Evolutionary conservation across 1,139 yeast species (phyloP).

Genomic region (Saccharomyces hybrid): DNA sequence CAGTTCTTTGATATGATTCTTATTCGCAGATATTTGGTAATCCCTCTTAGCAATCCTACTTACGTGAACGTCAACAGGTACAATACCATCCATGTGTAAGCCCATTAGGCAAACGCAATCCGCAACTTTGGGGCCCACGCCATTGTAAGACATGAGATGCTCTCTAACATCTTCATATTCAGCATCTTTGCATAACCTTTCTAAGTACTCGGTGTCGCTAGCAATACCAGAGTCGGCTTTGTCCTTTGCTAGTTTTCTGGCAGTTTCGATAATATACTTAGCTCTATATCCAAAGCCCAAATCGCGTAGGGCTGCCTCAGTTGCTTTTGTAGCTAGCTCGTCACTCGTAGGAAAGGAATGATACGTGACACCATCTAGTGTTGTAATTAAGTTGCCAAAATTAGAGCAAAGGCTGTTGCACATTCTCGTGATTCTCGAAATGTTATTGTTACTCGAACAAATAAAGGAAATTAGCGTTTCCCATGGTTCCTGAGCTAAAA

Average conservation of each 20-base stretch:
- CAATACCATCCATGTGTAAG: slow-evolving; percentile 75
- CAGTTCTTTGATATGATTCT: slow-evolving; percentile 24
- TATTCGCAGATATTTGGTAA: slow-evolving; percentile 47
- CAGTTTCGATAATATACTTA: slow-evolving; percentile 74
- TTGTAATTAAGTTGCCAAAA: slow-evolving; percentile 59
- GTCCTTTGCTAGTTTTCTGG: slow-evolving; percentile 39
- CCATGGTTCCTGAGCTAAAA: slow-evolving; percentile 93
- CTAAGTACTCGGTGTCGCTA: slow-evolving; percentile 20
- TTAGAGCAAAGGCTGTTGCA: slow-evolving; percentile 69
- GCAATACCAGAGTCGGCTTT: slow-evolving; percentile 25
- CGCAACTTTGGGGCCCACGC: slow-evolving; percentile 98
- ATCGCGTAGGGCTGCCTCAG: slow-evolving; percentile 41
- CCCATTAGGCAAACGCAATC: slow-evolving; percentile 94
- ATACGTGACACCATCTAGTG: slow-evolving; percentile 49
- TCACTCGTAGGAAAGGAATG: slow-evolving; percentile 71
- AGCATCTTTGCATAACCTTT: slow-evolving; percentile 11
- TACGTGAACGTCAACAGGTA: slow-evolving; percentile 97
- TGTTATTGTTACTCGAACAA: slow-evolving; percentile 93
- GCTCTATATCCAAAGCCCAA: slow-evolving; percentile 86
- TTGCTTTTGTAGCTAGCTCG: slow-evolving; percentile 35
- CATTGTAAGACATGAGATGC: slow-evolving; percentile 59
- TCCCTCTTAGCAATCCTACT: slow-evolving; percentile 83
- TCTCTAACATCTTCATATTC: slow-evolving; percentile 46
- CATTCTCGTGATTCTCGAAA: slow-evolving; percentile 88
- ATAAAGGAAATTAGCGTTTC: slow-evolving; percentile 84